Evolutionary conservation across 2,329 filamentous ascomycete genomes (phyloP), one percentile per base, ranked within the genome.

Genomic region (Venturia carpophila): DNA sequence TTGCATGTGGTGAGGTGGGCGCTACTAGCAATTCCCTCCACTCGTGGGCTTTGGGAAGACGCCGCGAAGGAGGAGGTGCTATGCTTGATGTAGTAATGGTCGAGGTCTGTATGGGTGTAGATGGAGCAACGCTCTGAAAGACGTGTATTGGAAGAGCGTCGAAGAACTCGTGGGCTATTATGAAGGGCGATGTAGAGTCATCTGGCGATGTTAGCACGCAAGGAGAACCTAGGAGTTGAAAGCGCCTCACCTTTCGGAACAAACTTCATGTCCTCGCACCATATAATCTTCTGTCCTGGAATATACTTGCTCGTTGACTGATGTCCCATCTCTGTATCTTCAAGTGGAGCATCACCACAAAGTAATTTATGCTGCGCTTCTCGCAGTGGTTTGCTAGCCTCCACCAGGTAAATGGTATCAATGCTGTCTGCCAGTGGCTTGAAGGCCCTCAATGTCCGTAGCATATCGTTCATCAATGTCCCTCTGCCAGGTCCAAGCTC

Each of bases 161-260:
- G 78, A 99, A 99, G 81, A 99, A 97, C 74, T 99, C 94, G 75
- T 99, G 94, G 5, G 94, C 94, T 61, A 97, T 85, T 67, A 99
- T 96, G 75, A 97, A 95, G 0, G 94, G 93, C 27, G 87, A 90
- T 73, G 89, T 90, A 67, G 83, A 82, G 27, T 85, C 77, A 67
- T 84, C 86, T 87, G 69, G 62, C 34, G 15, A 21, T 10, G 21
- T 42, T 64, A 62, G 75, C 47, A 73, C 58, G 49, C 37, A 56
- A 39, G n/a, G 24, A 34, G 37, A 27, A 67, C 69, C 66, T 62
- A 60, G 65, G 67, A 62, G 66, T 66, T 60, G 34, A 69, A 66
- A 37, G 65, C 60, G 58, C 72, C 79, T 69, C 76, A 89, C 86
- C 81, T 69, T 84, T 83, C 0, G 91, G 90, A 21, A 96, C 83